These are phyloP conservation scores for Umbelopsis vinacea DNA, from an alignment of 192 early-diverging fungal species.

Conservation along the genomic window DNA sequence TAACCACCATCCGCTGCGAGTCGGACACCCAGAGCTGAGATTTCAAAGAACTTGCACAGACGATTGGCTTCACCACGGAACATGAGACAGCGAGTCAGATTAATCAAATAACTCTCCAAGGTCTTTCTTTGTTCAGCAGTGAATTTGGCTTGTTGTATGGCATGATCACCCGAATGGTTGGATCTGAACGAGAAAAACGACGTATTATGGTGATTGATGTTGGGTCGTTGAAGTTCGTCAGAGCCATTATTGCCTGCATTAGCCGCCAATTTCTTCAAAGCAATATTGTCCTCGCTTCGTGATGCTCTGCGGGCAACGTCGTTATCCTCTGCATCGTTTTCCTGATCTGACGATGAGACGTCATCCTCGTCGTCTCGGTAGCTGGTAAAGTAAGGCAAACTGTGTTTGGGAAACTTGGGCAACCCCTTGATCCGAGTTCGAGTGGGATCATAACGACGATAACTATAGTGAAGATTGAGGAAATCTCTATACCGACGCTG, in stretches of 20 bases:
- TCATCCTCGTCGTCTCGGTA: neutral
- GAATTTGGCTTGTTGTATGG: neutral
- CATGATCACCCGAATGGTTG: neutral
- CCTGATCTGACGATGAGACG: neutral
- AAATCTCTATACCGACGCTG: conserved; percentile 39
- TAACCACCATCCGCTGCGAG: conserved; percentile 38
- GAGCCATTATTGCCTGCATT: neutral
- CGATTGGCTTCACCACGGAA: conserved; percentile 47
- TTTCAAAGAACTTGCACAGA: conserved; percentile 55
- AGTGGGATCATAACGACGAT: conserved; percentile 14
- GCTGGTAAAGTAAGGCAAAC: neutral
- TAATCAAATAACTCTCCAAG: conserved; percentile 33
- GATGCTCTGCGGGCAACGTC: neutral
- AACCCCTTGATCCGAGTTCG: conserved; percentile 20
- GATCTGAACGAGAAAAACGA: conserved; percentile 14
- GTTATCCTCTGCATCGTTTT: neutral
- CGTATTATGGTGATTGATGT: neutral
- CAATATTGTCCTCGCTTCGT: neutral
- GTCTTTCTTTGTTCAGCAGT: neutral
- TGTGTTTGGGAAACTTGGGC: conserved; percentile 27
- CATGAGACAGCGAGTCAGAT: conserved; percentile 44
- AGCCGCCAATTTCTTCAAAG: neutral
- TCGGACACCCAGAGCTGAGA: conserved; percentile 48
- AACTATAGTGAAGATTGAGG: conserved; percentile 38
- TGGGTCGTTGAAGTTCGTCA: neutral